A percentile compares a stretch with the other conserved stretches of the same genome.
Conservation (phyloP, 306 rosid genomes). For the Corylus avellana region DNA sequence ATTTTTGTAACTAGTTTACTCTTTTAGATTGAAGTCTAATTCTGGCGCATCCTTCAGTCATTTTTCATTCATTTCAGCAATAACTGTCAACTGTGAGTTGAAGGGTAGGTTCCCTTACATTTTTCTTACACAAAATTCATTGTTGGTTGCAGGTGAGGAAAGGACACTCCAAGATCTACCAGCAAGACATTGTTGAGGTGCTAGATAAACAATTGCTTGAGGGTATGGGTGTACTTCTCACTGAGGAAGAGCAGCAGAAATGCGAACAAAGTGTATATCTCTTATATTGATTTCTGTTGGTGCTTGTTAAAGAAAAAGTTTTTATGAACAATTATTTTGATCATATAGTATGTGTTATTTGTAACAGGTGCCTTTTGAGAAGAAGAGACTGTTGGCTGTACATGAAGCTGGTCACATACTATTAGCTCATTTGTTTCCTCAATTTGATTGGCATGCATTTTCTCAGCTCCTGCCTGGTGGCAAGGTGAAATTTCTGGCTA, state of each 20-base stretch:
- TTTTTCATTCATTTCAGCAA: slow-evolving; percentile 26
- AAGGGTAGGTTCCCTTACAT: slow-evolving; percentile 9
- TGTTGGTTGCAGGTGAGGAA: slow-evolving; percentile 75
- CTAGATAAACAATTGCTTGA: slow-evolving; percentile 95
- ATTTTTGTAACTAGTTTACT: background rate
- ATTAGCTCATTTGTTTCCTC: slow-evolving; percentile 94
- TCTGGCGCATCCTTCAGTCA: background rate
- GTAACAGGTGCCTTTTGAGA: slow-evolving; percentile 67
- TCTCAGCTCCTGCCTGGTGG: slow-evolving; percentile 99
- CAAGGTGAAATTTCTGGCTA: slow-evolving; percentile 61
- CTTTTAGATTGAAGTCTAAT: background rate
- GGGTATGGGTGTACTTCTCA: slow-evolving; percentile 99
- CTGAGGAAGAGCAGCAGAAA: slow-evolving; percentile 95
- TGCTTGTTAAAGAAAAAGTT: slow-evolving; percentile 17
- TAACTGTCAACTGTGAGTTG: background rate
- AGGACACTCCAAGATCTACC: slow-evolving; percentile 71
- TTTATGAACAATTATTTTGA: slow-evolving; percentile 6
- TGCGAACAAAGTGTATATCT: slow-evolving; percentile 78
- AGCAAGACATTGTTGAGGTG: slow-evolving; percentile 82
- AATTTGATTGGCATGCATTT: slow-evolving; percentile 98
- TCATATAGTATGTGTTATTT: slow-evolving; percentile 6
- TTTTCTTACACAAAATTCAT: slow-evolving; percentile 17
- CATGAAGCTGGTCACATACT: slow-evolving; percentile 97
- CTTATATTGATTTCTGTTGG: background rate
- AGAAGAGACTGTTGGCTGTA: slow-evolving; percentile 88